Base-by-base conservation (phyloP, 768 basidiomycete genomes). In the Hericium alpestre region DNA sequence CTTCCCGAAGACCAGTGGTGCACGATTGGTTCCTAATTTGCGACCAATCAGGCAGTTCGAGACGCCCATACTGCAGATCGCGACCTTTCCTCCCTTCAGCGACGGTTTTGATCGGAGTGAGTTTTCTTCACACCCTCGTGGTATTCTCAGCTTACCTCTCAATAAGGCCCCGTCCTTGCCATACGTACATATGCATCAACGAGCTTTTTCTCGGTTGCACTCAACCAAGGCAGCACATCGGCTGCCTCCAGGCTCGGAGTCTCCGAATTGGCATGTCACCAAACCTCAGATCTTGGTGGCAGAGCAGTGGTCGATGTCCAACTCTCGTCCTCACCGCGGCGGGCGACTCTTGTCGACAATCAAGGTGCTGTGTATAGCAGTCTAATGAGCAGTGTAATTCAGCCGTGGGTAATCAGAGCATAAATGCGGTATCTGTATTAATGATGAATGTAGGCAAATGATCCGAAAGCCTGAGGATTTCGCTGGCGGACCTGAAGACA, bases 1-100 rank as follows among this genome's bases (percentile, higher is more conserved):
- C n/a, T 67, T 61, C 38, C 59, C 69, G 41, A 65, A 62, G 47
- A 63, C 60, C 23, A 61, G 65, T 7, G 59, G 47, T 7, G 59
- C 72, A 16, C 49, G 63, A 23, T 76, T 78, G 48, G 74, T 66
- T 41, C 77, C 83, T 2, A 67, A 65, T 43, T 72, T 72, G 2
- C 69, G 60, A 4, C 72, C 82, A 4, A 65, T 72, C 6, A 70
- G 71, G 58, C 69, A 70, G 2, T 88, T 87, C 58, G 69, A 77
- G 18, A 87, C 87, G 2, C 86, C 88, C 12, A 86, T 91, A 54
- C 74, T 75, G 54, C 88, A 90, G 61, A 71, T 90, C 49, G 18
- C 49, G 16, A 51, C 23, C 15, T 55, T 60, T 15, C 63, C 57
- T 22, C 25, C 49, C 1, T 16, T 32, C 23, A 53, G 58, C 16